Percentiles rank a stretch among this genome's conserved stretches.
phyloP scores from a whole-genome alignment of 352 stramenopile genomes.

The Globisporangium acanthophoron region DNA sequence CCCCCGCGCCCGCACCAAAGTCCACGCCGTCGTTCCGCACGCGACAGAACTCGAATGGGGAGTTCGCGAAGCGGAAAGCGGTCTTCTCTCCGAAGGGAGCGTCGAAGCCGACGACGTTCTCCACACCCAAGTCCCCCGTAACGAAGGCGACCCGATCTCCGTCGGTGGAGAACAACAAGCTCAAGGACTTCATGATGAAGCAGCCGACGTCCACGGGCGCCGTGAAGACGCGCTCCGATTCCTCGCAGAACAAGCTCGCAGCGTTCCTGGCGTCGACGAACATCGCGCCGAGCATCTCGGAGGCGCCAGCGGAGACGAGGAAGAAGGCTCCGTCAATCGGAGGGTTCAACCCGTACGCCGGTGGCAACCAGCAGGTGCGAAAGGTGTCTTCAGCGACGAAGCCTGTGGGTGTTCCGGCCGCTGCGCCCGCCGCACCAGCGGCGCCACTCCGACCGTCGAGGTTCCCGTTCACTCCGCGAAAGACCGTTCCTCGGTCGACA shows the following conservation, averaged over 20 bases:
- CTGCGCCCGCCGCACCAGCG: neutral
- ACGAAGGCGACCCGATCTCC: constrained; percentile 3
- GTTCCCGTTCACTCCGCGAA: constrained; percentile 41
- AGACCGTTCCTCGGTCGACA: constrained; percentile 54
- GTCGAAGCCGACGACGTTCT: constrained; percentile 13
- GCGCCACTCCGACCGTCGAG: constrained; percentile 18
- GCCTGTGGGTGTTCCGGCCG: constrained; percentile 3
- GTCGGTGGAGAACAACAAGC: constrained; percentile 42
- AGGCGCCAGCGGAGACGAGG: constrained; percentile 5
- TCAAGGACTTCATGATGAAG: constrained; percentile 77
- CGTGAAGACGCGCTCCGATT: constrained; percentile 47
- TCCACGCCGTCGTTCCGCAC: constrained; percentile 18
- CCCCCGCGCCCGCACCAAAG: neutral
- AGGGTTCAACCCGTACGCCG: constrained; percentile 24
- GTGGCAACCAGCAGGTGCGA: constrained; percentile 4
- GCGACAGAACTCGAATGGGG: constrained; percentile 26
- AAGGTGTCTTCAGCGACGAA: constrained; percentile 1
- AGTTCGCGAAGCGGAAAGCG: constrained; percentile 62
- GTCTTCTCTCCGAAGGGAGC: constrained; percentile 42
- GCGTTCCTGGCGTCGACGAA: constrained; percentile 70
- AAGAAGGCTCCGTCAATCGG: constrained; percentile 18
- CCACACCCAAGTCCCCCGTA: constrained; percentile 10
- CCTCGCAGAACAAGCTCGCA: constrained; percentile 64
- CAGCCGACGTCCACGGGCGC: constrained; percentile 31
- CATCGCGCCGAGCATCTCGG: constrained; percentile 24